Conservation (phyloP, 2,329 filamentous ascomycete genomes). For the Fusarium sp. region DNA sequence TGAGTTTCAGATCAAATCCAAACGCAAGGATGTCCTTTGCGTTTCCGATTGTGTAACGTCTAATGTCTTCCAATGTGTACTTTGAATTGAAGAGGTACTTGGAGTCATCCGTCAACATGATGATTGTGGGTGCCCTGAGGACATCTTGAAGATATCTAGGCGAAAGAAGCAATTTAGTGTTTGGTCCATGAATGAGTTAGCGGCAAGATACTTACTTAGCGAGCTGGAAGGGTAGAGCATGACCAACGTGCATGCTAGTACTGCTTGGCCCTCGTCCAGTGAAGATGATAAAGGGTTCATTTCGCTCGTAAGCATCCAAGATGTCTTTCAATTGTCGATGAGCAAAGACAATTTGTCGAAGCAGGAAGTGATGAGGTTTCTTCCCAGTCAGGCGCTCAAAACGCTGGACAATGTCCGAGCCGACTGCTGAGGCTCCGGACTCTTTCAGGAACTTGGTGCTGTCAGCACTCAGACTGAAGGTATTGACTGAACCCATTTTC, state of each 20-base stretch:
- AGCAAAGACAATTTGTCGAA: constrained; percentile 9
- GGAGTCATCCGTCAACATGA: constrained; percentile 14
- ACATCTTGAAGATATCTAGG: constrained; percentile 7
- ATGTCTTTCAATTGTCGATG: constrained; percentile 9
- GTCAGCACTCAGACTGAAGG: constrained; percentile 9
- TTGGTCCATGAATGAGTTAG: background rate
- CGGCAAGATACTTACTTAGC: constrained; percentile 1
- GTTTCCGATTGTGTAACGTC: constrained; percentile 7
- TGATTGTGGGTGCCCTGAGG: constrained; percentile 8
- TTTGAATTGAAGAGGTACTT: constrained; percentile 16
- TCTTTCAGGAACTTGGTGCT: constrained; percentile 1
- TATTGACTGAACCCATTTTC: constrained; percentile 2
- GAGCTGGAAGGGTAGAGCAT: constrained; percentile 13
- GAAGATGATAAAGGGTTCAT: constrained; percentile 5
- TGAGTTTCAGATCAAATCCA: constrained; percentile 6
- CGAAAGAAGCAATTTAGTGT: background rate
- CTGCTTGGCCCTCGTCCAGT: constrained; percentile 14
- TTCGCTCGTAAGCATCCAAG: constrained; percentile 10
- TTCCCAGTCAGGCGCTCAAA: background rate
- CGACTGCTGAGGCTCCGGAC: constrained; percentile 1
- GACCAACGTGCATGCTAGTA: constrained; percentile 13
- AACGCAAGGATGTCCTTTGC: constrained; percentile 14
- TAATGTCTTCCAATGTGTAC: constrained; percentile 12
- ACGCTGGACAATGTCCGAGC: background rate
- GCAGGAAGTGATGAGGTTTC: constrained; percentile 6